Evolutionary conservation across 805 yeast species (phyloP).

Genomic region (Schwanniomyces pseudopolymorphus): DNA sequence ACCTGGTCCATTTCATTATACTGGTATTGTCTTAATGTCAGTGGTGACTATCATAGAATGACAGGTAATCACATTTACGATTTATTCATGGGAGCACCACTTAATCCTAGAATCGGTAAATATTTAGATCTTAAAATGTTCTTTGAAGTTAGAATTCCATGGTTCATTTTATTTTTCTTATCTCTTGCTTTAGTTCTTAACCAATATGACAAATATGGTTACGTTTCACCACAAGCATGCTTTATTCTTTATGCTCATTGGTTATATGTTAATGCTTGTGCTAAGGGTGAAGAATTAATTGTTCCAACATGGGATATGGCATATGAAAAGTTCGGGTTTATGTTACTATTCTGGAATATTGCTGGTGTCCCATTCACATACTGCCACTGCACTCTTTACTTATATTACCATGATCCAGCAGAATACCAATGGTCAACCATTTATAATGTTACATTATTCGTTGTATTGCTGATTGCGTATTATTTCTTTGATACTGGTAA

Average conservation of each 20-base stretch:
- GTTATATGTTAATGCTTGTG: slow-evolving; percentile 94
- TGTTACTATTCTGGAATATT: slow-evolving; percentile 98
- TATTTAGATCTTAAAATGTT: slow-evolving; percentile 90
- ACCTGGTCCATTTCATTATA: slow-evolving; percentile 67
- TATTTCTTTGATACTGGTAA: slow-evolving; percentile 93
- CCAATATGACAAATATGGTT: slow-evolving; percentile 82
- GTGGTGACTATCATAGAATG: slow-evolving; percentile 84
- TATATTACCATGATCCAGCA: slow-evolving; percentile 78
- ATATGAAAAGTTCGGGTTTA: slow-evolving; percentile 98
- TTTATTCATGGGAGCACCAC: slow-evolving; percentile 95
- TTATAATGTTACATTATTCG: slow-evolving; percentile 59
- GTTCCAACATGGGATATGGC: slow-evolving; percentile 99
- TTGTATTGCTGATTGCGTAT: slow-evolving; percentile 65
- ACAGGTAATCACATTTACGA: slow-evolving; percentile 90
- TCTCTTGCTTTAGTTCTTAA: slow-evolving; percentile 70
- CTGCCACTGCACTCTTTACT: slow-evolving; percentile 86
- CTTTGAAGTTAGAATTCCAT: slow-evolving; percentile 94
- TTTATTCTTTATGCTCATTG: slow-evolving; percentile 83
- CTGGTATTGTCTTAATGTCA: slow-evolving; percentile 59
- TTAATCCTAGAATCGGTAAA: slow-evolving; percentile 92
- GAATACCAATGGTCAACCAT: slow-evolving; percentile 73
- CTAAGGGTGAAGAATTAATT: slow-evolving; percentile 96
- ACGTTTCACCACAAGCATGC: slow-evolving; percentile 70
- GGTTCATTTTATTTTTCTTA: slow-evolving; percentile 86
- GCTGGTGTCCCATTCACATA: slow-evolving; percentile 99